Evolutionary conservation across 2,329 filamentous ascomycete genomes (phyloP).

Genomic region (Pseudofabraea citricarpa): DNA sequence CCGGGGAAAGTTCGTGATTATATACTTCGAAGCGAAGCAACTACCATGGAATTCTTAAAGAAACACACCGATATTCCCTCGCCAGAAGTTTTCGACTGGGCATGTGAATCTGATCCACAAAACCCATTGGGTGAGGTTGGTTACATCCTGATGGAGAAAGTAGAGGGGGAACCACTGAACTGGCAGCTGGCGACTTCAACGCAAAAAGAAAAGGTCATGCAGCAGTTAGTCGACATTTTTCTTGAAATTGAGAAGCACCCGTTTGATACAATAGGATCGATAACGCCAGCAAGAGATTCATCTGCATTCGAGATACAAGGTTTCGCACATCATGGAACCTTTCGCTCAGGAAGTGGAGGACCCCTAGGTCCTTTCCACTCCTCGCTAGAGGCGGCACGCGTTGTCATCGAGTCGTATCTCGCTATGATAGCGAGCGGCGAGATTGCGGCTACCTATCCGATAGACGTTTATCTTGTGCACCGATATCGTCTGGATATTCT

Average conservation of each 20-base stretch:
- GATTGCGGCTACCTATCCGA: neutral
- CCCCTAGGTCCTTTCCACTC: no score
- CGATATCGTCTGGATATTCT: neutral
- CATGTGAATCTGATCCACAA: constrained; percentile 21
- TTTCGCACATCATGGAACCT: no score
- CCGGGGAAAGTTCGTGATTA: constrained; percentile 22
- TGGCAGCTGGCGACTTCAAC: constrained; percentile 26
- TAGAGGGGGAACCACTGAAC: constrained; percentile 29
- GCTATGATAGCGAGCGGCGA: no score
- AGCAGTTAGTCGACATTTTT: constrained; percentile 28
- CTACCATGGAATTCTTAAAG: constrained; percentile 29
- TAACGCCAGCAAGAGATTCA: neutral
- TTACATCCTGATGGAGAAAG: constrained; percentile 39
- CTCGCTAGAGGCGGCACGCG: no score
- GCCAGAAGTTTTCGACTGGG: constrained; percentile 30
- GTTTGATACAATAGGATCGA: constrained; percentile 16
- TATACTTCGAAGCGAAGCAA: constrained; percentile 29
- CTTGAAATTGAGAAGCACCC: constrained; percentile 29
- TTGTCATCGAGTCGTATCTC: no score
- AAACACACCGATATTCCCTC: constrained; percentile 24
- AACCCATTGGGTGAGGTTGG: constrained; percentile 32
- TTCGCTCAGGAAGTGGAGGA: no score
- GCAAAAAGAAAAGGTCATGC: constrained; percentile 27
- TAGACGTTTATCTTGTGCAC: neutral
- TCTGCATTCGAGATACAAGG: neutral